phyloP scores from a whole-genome alignment of 2,329 filamentous ascomycete genomes.

The Trichoderma pleuroti region DNA sequence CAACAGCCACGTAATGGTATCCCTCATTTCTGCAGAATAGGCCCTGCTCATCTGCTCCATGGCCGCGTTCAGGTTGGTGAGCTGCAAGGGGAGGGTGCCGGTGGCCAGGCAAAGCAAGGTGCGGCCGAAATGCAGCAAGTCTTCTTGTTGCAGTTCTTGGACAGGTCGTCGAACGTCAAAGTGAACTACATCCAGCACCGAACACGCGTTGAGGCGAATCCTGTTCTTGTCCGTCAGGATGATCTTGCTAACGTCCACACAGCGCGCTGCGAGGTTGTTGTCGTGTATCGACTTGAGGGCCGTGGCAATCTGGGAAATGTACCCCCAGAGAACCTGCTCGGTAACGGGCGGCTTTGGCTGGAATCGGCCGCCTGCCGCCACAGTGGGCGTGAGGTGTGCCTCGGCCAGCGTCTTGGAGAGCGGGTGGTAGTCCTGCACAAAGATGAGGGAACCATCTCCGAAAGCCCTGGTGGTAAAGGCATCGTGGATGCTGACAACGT shows the following conservation, averaged over 20 bases:
- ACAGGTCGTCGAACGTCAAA: conserved; percentile 68
- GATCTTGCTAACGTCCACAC: conserved; percentile 84
- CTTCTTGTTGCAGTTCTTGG: conserved; percentile 79
- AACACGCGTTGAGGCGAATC: conserved; percentile 82
- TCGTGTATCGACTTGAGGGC: conserved; percentile 83
- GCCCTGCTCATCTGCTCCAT: conserved; percentile 73
- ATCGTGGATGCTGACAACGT: conserved; percentile 82
- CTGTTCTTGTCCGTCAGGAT: conserved; percentile 87
- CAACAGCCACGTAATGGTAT: conserved; percentile 79
- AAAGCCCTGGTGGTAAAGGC: conserved; percentile 92
- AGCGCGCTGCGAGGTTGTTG: conserved; percentile 75
- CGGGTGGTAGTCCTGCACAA: conserved; percentile 91
- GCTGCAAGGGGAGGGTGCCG: conserved; percentile 53
- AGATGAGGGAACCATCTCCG: conserved; percentile 88
- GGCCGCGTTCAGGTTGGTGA: conserved; percentile 63
- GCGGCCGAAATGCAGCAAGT: conserved; percentile 79
- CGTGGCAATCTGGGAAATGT: conserved; percentile 86
- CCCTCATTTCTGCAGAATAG: conserved; percentile 75
- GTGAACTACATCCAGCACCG: conserved; percentile 83
- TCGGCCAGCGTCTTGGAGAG: conserved; percentile 86
- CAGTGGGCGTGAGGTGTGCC: conserved; percentile 58
- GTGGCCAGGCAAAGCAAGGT: conserved; percentile 80
- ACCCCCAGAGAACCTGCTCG: conserved; percentile 83
- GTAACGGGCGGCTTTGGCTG: conserved; percentile 49
- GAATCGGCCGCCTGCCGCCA: conserved; percentile 43